Conservation (phyloP, 345 rosid genomes). For the Syzygium aromaticum region DNA sequence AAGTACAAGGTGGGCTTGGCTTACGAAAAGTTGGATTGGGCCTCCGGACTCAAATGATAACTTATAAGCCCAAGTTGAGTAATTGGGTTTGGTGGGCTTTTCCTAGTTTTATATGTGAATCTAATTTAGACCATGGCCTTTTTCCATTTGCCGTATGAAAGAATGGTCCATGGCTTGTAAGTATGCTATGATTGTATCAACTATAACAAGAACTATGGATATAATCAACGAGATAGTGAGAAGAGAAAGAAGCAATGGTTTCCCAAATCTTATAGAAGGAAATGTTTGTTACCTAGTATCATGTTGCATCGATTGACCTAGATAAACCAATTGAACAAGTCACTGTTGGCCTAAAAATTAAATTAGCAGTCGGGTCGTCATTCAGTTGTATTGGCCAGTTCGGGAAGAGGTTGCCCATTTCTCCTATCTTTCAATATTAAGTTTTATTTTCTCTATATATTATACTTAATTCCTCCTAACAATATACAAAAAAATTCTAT, state of each 20-base stretch:
- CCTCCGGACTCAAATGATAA: neutral
- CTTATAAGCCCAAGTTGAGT: neutral
- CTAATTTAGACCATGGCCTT: neutral
- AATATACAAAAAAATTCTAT: neutral
- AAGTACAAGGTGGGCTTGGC: neutral
- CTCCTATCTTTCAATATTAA: neutral
- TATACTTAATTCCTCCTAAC: neutral
- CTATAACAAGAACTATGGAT: neutral
- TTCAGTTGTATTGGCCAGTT: neutral
- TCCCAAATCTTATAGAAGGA: neutral
- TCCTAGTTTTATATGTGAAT: neutral
- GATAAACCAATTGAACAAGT: neutral
- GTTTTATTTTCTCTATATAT: neutral
- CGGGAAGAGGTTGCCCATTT: neutral
- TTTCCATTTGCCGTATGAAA: neutral
- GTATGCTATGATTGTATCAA: neutral
- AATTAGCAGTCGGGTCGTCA: neutral
- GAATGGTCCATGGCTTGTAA: neutral
- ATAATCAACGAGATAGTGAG: neutral
- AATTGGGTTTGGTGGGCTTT: neutral
- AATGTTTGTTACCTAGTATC: neutral
- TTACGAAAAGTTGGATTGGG: neutral
- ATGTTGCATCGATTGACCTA: neutral
- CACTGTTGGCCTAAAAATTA: neutral
- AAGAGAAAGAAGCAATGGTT: neutral